Percentiles rank a stretch among this genome's conserved stretches.
phyloP scores from a whole-genome alignment of 129 eudicot species.

The Centaurea solstitialis region DNA sequence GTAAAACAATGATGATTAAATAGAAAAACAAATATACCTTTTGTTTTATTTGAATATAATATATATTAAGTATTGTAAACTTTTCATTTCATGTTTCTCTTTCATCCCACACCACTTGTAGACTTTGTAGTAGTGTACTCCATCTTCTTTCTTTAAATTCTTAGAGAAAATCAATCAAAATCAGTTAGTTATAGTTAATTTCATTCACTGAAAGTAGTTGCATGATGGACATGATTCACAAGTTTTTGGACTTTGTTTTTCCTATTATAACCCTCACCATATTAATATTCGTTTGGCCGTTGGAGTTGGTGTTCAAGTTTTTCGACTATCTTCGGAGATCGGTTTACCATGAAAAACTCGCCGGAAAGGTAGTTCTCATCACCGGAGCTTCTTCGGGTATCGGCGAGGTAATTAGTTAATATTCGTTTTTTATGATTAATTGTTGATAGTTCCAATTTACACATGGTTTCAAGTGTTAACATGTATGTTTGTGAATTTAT shows the following conservation, averaged over 20 bases:
- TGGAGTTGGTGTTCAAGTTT: constrained; percentile 2
- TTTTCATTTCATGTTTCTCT: too few species aligned
- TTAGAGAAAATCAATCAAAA: too few species aligned
- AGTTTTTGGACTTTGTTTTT: constrained; percentile 10
- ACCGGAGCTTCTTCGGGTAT: constrained; percentile 34
- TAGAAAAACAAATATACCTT: too few species aligned
- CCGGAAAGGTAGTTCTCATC: constrained; percentile 25
- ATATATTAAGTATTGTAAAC: too few species aligned
- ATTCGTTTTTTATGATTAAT: neutral
- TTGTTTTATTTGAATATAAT: too few species aligned
- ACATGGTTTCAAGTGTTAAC: neutral
- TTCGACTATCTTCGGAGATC: neutral
- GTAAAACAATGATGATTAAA: too few species aligned
- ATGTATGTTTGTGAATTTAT: neutral
- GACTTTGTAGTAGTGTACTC: too few species aligned
- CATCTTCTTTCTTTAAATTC: too few species aligned
- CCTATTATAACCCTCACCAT: neutral
- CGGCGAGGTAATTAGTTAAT: constrained; percentile 15
- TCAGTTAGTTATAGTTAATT: too few species aligned
- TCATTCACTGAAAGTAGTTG: too few species aligned
- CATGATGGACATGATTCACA: constrained; percentile 23
- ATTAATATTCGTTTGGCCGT: neutral
- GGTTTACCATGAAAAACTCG: neutral
- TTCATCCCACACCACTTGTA: too few species aligned
- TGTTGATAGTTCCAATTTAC: too few species aligned